Evolutionary conservation across 1,284 basidiomycete genomes (phyloP).

Genomic region (Trichosporon sp.): DNA sequence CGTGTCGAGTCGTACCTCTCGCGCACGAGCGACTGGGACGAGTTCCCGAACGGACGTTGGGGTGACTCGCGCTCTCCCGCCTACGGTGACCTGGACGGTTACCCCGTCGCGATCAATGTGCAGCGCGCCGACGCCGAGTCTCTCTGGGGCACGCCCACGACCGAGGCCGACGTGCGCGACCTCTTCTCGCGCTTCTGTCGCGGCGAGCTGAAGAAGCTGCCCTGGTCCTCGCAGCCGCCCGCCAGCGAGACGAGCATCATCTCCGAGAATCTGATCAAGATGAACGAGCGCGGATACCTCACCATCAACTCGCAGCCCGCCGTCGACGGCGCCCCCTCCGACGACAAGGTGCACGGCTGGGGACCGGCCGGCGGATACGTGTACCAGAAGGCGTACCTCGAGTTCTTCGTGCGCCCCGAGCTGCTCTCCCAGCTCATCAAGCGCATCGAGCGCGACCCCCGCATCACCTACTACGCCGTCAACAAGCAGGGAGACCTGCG

Average conservation of each 20-base stretch:
- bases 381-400: slow-evolving; percentile 98
- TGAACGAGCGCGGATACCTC: slow-evolving; percentile 89
- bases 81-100: slow-evolving; percentile 95
- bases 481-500: slow-evolving; percentile 78
- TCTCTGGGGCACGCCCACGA: slow-evolving; percentile 83
- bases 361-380: slow-evolving; percentile 87
- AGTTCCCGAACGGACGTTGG: slow-evolving; percentile 98
- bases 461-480: slow-evolving; percentile 91
- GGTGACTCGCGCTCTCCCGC: slow-evolving; percentile 96
- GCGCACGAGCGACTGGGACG: slow-evolving; percentile 93
- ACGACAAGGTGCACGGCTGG: slow-evolving; percentile 88
- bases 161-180: slow-evolving; percentile 62
- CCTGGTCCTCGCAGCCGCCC: slow-evolving; percentile 92
- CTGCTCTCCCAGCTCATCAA: slow-evolving; percentile 75
- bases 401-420: slow-evolving; percentile 84
- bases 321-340: slow-evolving; percentile 85
- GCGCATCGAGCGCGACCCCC: slow-evolving; percentile 82
- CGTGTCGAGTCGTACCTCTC: slow-evolving; percentile 86
- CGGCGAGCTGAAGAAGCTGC: slow-evolving; percentile 72
- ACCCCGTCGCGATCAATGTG: slow-evolving; percentile 83
- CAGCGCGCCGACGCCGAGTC: slow-evolving; percentile 68
- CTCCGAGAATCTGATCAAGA: slow-evolving; percentile 71
- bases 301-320: slow-evolving; percentile 99
- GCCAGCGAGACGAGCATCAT: slow-evolving; percentile 86
- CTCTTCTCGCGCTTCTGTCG: slow-evolving; percentile 83